phyloP scores from a whole-genome alignment of 176 grass and related monocot species.

The Microstegium vimineum region DNA sequence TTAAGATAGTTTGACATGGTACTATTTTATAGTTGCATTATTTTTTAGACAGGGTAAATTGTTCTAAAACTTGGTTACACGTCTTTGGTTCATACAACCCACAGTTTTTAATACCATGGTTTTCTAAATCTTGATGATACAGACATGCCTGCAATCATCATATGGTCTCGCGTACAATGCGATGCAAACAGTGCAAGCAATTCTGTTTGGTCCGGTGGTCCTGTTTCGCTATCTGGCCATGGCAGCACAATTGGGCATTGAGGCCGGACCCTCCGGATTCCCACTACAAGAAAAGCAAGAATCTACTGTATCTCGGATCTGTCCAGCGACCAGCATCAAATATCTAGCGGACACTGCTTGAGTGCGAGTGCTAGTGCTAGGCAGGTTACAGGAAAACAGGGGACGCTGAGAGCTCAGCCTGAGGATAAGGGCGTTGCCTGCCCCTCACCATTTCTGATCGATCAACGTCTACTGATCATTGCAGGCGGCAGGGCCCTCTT shows the following conservation, averaged over 20 bases:
- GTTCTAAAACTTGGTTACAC: neutral
- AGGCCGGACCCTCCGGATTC: neutral
- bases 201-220: neutral
- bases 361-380: too few species aligned
- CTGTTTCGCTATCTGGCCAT: neutral
- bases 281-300: constrained; percentile 1
- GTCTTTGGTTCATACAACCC: neutral
- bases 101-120: neutral
- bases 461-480: constrained; percentile 1
- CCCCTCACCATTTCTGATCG: neutral
- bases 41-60: neutral
- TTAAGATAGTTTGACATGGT: neutral
- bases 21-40: neutral
- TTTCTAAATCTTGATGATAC: neutral
- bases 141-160: neutral
- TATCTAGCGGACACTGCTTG: neutral
- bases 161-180: neutral
- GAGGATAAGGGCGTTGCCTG: constrained; percentile 1
- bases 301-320: constrained; percentile 7
- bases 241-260: neutral
- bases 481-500: too few species aligned
- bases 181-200: neutral
- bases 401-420: too few species aligned
- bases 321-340: constrained; percentile 1
- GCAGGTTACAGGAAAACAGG: neutral